Conservation (phyloP, 257 asterid species). For the Avicennia marina region DNA sequence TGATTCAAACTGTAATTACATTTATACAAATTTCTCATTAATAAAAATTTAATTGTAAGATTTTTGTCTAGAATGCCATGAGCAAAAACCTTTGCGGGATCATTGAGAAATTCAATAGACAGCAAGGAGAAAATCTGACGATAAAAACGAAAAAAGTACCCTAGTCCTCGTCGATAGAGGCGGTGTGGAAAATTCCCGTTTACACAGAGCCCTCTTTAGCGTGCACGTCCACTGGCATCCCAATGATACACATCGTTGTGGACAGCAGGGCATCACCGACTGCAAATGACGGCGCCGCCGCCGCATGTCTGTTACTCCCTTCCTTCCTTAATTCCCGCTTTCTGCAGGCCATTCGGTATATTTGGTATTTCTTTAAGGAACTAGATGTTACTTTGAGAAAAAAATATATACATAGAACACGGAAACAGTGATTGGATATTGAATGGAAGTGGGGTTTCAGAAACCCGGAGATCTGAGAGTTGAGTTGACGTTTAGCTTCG, state of each 20-base stretch:
- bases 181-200: conserved; percentile 84
- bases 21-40: too few species aligned
- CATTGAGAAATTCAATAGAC: not conserved
- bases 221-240: conserved; percentile 75
- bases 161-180: conserved; percentile 58
- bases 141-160: conserved; percentile 33
- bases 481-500: conserved; percentile 10
- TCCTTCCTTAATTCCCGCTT: conserved; percentile 40
- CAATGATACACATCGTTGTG: conserved; percentile 71
- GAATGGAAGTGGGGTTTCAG: conserved; percentile 15
- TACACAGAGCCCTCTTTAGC: conserved; percentile 75
- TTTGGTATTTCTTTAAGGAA: not conserved
- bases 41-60: too few species aligned
- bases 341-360: conserved; percentile 53
- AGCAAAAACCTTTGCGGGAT: not conserved
- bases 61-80: too few species aligned
- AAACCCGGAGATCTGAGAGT: conserved; percentile 17
- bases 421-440: not conserved
- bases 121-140: not conserved
- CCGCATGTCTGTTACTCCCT: conserved; percentile 26
- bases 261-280: conserved; percentile 56
- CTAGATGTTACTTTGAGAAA: not conserved
- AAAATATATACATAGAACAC: not conserved
- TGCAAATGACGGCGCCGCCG: conserved; percentile 23
- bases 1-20: too few species aligned